Percentiles rank a stretch among this genome's conserved stretches.
These are phyloP conservation scores for Monosporascus sp. DNA, from an alignment of 2,329 filamentous ascomycete genomes.

Conservation along the genomic window DNA sequence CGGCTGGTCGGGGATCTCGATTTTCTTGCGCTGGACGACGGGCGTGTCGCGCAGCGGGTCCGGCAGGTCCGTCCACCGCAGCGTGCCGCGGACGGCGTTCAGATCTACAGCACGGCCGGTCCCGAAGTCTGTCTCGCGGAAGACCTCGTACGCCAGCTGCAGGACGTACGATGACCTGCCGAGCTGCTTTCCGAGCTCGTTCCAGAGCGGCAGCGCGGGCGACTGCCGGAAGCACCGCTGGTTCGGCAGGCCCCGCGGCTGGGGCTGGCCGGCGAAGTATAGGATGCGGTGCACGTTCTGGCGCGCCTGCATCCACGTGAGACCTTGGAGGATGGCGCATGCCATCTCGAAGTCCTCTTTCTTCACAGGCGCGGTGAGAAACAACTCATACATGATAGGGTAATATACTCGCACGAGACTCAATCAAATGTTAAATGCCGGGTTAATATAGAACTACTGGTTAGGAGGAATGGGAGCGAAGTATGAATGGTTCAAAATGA, in stretches of 20 bases:
- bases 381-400: slow-evolving; percentile 50
- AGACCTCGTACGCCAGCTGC: slow-evolving; percentile 49
- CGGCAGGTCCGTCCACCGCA: slow-evolving; percentile 57
- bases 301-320: slow-evolving; percentile 51
- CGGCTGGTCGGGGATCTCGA: slow-evolving; percentile 49
- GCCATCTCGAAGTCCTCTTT: slow-evolving; percentile 43
- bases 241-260: slow-evolving; percentile 40
- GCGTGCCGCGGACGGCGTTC: slow-evolving; percentile 38
- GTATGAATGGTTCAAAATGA: too few relatives aligned
- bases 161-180: slow-evolving; percentile 52
- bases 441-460: too few relatives aligned
- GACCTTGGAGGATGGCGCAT: slow-evolving; percentile 49
- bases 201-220: slow-evolving; percentile 34
- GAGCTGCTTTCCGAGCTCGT: slow-evolving; percentile 49
- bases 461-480: too few relatives aligned
- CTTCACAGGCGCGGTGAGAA: slow-evolving; percentile 48
- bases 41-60: slow-evolving; percentile 47
- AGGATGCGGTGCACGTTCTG: slow-evolving; percentile 45
- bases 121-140: slow-evolving; percentile 42
- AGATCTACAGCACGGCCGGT: slow-evolving; percentile 30
- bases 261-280: slow-evolving; percentile 45
- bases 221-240: slow-evolving; percentile 16
- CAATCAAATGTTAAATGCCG: background rate
- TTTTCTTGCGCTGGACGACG: slow-evolving; percentile 48
- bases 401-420: background rate